Percentiles rank a stretch among this genome's conserved stretches.
Conservation (phyloP, 164 flowering plant genomes). For the Chimonanthus praecox region DNA sequence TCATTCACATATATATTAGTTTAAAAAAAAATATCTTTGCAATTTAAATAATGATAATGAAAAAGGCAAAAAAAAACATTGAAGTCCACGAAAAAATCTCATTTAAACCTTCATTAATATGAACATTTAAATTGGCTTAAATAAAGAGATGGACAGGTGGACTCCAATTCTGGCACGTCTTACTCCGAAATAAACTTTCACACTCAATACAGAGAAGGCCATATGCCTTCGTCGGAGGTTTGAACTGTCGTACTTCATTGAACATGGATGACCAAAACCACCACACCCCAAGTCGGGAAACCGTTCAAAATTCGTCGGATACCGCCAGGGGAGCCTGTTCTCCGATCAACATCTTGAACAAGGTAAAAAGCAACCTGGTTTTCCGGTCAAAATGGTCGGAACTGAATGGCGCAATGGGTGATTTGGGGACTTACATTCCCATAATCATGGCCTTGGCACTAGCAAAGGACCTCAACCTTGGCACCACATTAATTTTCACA, state of each 20-base stretch:
- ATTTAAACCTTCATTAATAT: too few relatives aligned
- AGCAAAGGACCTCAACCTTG: slow-evolving; percentile 58
- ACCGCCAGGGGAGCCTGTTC: background rate
- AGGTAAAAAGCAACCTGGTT: slow-evolving; percentile 37
- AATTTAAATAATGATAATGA: too few relatives aligned
- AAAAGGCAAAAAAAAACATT: too few relatives aligned
- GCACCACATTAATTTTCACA: slow-evolving; percentile 73
- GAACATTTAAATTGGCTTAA: too few relatives aligned
- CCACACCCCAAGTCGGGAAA: slow-evolving; percentile 1
- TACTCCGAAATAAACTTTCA: too few relatives aligned
- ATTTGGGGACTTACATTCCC: slow-evolving; percentile 83
- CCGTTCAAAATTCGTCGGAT: slow-evolving; percentile 1
- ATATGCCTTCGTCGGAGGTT: too few relatives aligned
- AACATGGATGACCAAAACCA: slow-evolving; percentile 10
- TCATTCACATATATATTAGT: too few relatives aligned
- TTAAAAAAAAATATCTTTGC: too few relatives aligned
- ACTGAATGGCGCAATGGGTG: slow-evolving; percentile 87
- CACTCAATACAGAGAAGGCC: too few relatives aligned
- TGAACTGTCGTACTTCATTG: background rate
- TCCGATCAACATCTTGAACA: slow-evolving; percentile 8
- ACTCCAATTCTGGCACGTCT: too few relatives aligned
- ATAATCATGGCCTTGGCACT: slow-evolving; percentile 73
- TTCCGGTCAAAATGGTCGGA: slow-evolving; percentile 69
- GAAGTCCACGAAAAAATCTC: too few relatives aligned
- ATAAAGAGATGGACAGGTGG: too few relatives aligned